A percentile compares a stretch with the other conserved stretches of the same genome.
phyloP scores from a whole-genome alignment of 805 yeast genomes.

The Jamesozyma piceae region DNA sequence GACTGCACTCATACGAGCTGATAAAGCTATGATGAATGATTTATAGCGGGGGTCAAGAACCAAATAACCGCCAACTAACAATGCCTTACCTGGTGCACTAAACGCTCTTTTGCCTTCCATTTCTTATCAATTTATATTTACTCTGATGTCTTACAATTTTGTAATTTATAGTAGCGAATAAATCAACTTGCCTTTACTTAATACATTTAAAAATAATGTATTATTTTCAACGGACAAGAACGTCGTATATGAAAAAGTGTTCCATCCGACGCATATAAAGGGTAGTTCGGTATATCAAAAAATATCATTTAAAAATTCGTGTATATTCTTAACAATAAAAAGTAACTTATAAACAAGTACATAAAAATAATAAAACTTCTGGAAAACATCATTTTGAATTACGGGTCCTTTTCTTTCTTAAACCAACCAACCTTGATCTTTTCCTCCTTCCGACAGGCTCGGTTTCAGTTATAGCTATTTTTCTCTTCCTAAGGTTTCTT shows the following conservation, averaged over 20 bases:
- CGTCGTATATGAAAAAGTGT: too few species aligned
- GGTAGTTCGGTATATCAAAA: too few species aligned
- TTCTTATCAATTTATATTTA: neutral
- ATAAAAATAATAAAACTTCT: too few species aligned
- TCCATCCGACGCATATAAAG: too few species aligned
- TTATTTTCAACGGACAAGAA: too few species aligned
- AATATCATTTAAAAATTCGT: too few species aligned
- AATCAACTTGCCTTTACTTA: too few species aligned
- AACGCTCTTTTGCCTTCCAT: slow-evolving; percentile 37
- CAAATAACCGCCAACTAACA: slow-evolving; percentile 88
- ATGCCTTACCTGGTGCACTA: slow-evolving; percentile 94
- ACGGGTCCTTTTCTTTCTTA: neutral
- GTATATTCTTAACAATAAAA: too few species aligned
- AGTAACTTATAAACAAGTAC: too few species aligned
- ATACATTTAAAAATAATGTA: too few species aligned
- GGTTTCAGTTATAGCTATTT: slow-evolving; percentile 5
- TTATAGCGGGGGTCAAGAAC: slow-evolving; percentile 70
- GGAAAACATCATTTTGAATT: neutral
- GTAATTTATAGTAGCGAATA: too few species aligned
- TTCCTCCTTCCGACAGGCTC: neutral
- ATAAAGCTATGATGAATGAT: slow-evolving; percentile 78
- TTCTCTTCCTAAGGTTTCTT: slow-evolving; percentile 6
- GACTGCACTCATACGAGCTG: slow-evolving; percentile 82
- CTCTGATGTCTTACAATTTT: neutral
- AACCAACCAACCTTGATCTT: slow-evolving; percentile 2